Evolutionary conservation across 148 eudicot species (phyloP), one percentile per base, ranked within the genome.

Genomic region (Rheum nobile): DNA sequence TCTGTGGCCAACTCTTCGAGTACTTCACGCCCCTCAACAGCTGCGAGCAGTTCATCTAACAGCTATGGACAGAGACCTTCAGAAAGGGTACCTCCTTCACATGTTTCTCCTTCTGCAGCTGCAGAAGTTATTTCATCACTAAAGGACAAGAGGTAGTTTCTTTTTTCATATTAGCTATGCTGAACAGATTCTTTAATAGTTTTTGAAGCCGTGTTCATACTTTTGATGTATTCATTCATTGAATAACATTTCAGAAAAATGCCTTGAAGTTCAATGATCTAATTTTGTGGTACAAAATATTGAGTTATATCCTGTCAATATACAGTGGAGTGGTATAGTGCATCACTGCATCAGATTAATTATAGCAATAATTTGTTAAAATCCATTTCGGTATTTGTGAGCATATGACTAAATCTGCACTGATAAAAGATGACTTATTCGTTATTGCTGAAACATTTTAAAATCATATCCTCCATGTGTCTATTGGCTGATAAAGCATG

Each of bases 101-200:
- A 84, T 78, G 97, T 89, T 78, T 88, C 98, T 16, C 98, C 96
- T 39, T 78, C 98, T 67, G 96, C 90, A 86, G 98, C 94, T 75
- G 92, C 97, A 32, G 87, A 90, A 77, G 85, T 93, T 63, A 89
- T 91, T 78, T 80, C 81, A 54, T 61, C 81, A 24, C 74, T 93
- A 67, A 91, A 84, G 79, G 92, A 90, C 77, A 93, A 89, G 80
- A 90, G 94, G 98, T 90, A 83, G 11, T 37, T 55, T 55, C 11
- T 41, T 55, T 21, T 17, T 31, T 38, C 37, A 16, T 55, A 16
- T 32, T 31, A 65, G 7, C 10, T 65, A 34, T 34, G 21, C 39
- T 65, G 39, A 65, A 32, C 24, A 32, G 21, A 6, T 65, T 19
- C 70, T 32, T 65, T 61, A 13, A 26, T 3, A 12, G 3, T 10